phyloP scores from a whole-genome alignment of 495 filamentous ascomycete genomes.

The Xylaria bambusicola region DNA sequence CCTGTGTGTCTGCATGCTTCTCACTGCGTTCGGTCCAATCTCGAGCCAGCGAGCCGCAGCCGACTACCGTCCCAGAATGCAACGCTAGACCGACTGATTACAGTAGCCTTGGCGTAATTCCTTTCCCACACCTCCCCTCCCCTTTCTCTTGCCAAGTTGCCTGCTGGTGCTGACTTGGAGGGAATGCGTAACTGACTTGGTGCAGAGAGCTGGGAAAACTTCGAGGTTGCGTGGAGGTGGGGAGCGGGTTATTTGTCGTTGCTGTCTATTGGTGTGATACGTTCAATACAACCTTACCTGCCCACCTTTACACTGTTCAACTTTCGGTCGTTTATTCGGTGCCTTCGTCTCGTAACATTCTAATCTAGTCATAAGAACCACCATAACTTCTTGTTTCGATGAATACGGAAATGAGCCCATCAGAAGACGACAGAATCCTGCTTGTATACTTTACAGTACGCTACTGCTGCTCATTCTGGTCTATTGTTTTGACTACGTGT shows the following conservation, averaged over 20 bases:
- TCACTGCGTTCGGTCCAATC: constrained; percentile 15
- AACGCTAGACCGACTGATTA: constrained; percentile 19
- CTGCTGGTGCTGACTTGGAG: too few species aligned
- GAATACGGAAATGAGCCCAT: not conserved
- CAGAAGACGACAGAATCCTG: too few species aligned
- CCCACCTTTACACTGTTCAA: constrained; percentile 1
- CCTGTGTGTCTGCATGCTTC: constrained; percentile 20
- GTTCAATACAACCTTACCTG: not conserved
- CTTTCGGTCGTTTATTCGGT: too few species aligned
- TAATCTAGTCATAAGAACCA: not conserved
- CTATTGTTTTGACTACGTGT: not conserved
- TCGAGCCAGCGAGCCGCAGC: constrained; percentile 11
- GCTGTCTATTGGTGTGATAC: constrained; percentile 6
- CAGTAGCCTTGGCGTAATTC: constrained; percentile 2
- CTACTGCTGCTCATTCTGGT: too few species aligned
- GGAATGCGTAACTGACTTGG: too few species aligned
- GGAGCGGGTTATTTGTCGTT: too few species aligned
- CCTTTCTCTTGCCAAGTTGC: too few species aligned
- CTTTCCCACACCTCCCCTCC: not conserved
- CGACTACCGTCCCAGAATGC: not conserved
- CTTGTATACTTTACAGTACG: too few species aligned
- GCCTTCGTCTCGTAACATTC: not conserved
- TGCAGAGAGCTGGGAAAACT: not conserved
- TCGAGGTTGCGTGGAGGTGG: not conserved
- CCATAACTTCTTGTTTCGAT: not conserved